phyloP scores from a whole-genome alignment of 2,329 filamentous ascomycete species.

The Fusarium austroafricanum region DNA sequence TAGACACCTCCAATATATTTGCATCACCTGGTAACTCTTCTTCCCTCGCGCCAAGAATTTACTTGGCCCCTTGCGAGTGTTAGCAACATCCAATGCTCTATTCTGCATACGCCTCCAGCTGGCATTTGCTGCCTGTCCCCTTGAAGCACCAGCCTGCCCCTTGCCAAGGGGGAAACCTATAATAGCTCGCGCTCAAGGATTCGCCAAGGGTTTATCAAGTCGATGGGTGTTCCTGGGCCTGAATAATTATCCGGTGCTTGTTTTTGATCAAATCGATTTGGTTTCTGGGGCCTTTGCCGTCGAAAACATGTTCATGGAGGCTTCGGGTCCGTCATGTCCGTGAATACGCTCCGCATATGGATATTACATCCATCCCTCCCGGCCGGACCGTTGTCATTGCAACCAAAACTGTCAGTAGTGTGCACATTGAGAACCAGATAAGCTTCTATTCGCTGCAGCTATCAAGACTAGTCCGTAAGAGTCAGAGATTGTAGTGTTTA shows the following conservation, averaged over 20 bases:
- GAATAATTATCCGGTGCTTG: background rate
- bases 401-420: slow-evolving; percentile 24
- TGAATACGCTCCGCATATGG: slow-evolving; percentile 20
- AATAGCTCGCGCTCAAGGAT: slow-evolving; percentile 33
- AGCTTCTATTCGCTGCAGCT: slow-evolving; percentile 16
- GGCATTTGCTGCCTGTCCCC: slow-evolving; percentile 39
- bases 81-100: slow-evolving; percentile 12
- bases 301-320: slow-evolving; percentile 4
- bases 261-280: slow-evolving; percentile 1
- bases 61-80: slow-evolving; percentile 14
- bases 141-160: slow-evolving; percentile 37
- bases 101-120: slow-evolving; percentile 29
- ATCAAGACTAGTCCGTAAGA: slow-evolving; percentile 20
- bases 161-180: slow-evolving; percentile 37
- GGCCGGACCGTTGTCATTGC: slow-evolving; percentile 26
- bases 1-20: background rate
- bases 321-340: slow-evolving; percentile 23
- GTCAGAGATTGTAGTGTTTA: slow-evolving; percentile 4
- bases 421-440: slow-evolving; percentile 6
- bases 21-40: background rate
- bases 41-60: background rate
- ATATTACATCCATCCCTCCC: slow-evolving; percentile 7
- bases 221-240: slow-evolving; percentile 3
- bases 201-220: slow-evolving; percentile 29
- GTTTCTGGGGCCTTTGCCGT: slow-evolving; percentile 1